Evolutionary conservation across 371 early-diverging fungal species (phyloP).

Genomic region (Mortierella sp.): DNA sequence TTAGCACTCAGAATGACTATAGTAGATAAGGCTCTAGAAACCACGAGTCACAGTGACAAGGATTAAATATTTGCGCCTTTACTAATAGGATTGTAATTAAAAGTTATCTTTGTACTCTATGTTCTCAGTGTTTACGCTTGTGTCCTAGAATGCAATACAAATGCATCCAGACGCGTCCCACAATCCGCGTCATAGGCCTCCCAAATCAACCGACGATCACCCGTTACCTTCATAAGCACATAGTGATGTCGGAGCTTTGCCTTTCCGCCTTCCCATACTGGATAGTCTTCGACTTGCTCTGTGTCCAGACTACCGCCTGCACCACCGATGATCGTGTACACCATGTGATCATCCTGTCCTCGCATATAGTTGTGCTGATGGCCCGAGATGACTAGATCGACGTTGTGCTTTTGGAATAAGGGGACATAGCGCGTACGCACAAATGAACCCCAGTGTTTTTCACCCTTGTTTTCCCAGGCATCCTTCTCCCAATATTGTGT

Average conservation of each 20-base stretch:
- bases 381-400: constrained; percentile 84
- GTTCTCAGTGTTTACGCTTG: constrained; percentile 7
- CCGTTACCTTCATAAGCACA: constrained; percentile 54
- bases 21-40: too few relatives aligned
- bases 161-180: constrained; percentile 51
- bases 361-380: constrained; percentile 88
- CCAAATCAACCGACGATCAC: constrained; percentile 54
- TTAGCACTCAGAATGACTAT: too few relatives aligned
- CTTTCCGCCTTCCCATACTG: constrained; percentile 47
- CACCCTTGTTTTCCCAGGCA: constrained; percentile 73
- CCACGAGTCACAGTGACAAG: background rate
- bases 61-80: too few relatives aligned
- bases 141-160: constrained; percentile 52
- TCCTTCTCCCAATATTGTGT: constrained; percentile 85
- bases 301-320: constrained; percentile 80
- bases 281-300: constrained; percentile 74
- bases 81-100: background rate
- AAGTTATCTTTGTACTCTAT: background rate
- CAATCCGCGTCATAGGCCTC: constrained; percentile 55
- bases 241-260: constrained; percentile 43
- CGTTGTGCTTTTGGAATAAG: constrained; percentile 72
- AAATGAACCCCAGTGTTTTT: constrained; percentile 82
- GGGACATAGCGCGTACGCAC: constrained; percentile 75
- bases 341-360: constrained; percentile 64
- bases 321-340: constrained; percentile 81